Conservation (phyloP, 2,329 filamentous ascomycete species). For the Huntiella abstrusa region DNA sequence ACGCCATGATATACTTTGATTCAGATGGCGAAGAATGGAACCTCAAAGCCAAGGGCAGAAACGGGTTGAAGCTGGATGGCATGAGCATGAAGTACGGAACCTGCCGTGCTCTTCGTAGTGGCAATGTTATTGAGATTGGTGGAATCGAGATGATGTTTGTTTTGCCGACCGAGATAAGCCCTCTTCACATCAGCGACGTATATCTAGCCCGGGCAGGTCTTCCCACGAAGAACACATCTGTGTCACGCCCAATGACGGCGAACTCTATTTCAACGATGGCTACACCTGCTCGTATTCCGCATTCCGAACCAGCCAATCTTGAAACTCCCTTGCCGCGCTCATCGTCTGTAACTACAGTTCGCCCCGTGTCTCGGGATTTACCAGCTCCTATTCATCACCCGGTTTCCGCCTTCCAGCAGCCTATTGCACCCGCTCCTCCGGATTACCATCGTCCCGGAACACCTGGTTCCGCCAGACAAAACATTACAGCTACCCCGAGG, state of each 20-base stretch:
- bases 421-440: conserved; percentile 39
- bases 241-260: background rate
- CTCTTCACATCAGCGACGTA: conserved; percentile 46
- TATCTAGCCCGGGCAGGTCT: conserved; percentile 50
- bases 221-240: conserved; percentile 14
- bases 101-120: conserved; percentile 53
- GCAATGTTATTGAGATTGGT: conserved; percentile 78
- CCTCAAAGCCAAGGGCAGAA: conserved; percentile 73
- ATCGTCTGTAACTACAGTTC: conserved; percentile 5
- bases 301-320: conserved; percentile 10
- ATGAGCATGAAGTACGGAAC: conserved; percentile 25
- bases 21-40: conserved; percentile 56
- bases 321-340: conserved; percentile 9
- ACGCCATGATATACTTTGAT: conserved; percentile 58
- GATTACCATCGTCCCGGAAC: conserved; percentile 43
- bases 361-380: conserved; percentile 3
- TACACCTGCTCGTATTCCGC: conserved; percentile 2
- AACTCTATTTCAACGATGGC: conserved; percentile 4
- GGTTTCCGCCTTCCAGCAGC: conserved; percentile 20
- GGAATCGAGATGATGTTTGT: conserved; percentile 98
- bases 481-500: conserved; percentile 6
- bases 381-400: conserved; percentile 10
- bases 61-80: conserved; percentile 74
- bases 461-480: conserved; percentile 21
- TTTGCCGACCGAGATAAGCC: conserved; percentile 53